Conservation (phyloP, 1,139 yeast genomes). For the Hyphopichia fennica region DNA sequence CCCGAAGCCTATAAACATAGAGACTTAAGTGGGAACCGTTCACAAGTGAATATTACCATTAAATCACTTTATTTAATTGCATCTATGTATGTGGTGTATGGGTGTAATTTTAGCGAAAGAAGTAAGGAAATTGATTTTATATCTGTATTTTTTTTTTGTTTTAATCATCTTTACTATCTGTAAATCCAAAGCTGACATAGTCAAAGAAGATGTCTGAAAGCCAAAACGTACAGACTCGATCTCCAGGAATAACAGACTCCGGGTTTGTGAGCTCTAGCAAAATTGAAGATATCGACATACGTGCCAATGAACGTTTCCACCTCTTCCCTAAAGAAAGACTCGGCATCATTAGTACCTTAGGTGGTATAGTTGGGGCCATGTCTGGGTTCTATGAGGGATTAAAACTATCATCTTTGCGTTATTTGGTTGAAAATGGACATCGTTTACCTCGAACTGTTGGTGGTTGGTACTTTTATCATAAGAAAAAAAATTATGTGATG, state of each 20-base stretch:
- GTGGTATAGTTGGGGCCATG: slow-evolving; percentile 57
- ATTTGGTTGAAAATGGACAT: slow-evolving; percentile 80
- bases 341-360: slow-evolving; percentile 30
- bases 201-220: background rate
- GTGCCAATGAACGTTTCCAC: slow-evolving; percentile 40
- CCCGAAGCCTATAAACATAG: no score
- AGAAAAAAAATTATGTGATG: slow-evolving; percentile 78
- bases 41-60: no score
- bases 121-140: no score
- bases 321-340: slow-evolving; percentile 38
- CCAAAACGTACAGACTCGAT: no score
- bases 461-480: slow-evolving; percentile 90
- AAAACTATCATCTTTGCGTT: slow-evolving; percentile 55
- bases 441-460: slow-evolving; percentile 75
- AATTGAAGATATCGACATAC: slow-evolving; percentile 1
- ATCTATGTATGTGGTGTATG: no score
- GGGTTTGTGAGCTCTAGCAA: background rate
- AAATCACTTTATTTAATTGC: no score
- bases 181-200: no score
- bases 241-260: no score
- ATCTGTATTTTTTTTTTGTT: no score
- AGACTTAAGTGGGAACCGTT: no score
- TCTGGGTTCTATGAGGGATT: slow-evolving; percentile 68
- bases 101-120: no score
- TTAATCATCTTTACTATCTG: no score